phyloP scores from a whole-genome alignment of 345 rosid species.

The Clausena lansium region DNA sequence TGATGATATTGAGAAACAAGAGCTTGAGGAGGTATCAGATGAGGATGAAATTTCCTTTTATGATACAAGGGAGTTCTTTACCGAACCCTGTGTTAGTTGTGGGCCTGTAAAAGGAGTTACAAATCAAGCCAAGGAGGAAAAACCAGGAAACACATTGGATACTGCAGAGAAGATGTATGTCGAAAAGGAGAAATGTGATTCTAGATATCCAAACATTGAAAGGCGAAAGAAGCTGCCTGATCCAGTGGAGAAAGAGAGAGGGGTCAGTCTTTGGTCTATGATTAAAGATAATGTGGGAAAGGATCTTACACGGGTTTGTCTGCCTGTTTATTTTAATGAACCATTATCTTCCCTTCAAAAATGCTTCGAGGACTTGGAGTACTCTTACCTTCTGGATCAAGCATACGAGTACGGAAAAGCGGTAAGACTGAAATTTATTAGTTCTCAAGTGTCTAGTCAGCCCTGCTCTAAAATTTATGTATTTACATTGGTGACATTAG shows the following conservation, averaged over 20 bases:
- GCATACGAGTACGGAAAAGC: slow-evolving; percentile 82
- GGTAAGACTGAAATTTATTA: slow-evolving; percentile 41
- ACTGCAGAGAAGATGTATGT: slow-evolving; percentile 41
- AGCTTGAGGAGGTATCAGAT: slow-evolving; percentile 81
- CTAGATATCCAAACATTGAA: slow-evolving; percentile 42
- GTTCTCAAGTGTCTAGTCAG: not conserved
- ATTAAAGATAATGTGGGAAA: slow-evolving; percentile 98
- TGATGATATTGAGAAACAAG: slow-evolving; percentile 91
- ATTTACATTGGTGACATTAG: not conserved
- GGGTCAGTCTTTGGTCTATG: slow-evolving; percentile 98
- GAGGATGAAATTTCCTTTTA: slow-evolving; percentile 74
- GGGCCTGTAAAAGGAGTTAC: slow-evolving; percentile 36
- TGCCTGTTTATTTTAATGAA: slow-evolving; percentile 95
- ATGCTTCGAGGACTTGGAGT: slow-evolving; percentile 95
- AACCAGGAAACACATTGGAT: slow-evolving; percentile 19
- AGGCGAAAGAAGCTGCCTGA: slow-evolving; percentile 85
- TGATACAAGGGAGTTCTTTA: slow-evolving; percentile 70
- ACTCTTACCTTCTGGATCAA: slow-evolving; percentile 83
- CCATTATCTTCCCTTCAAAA: slow-evolving; percentile 98
- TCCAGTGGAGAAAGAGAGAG: slow-evolving; percentile 95
- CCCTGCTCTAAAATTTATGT: not conserved
- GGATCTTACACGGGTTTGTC: slow-evolving; percentile 95
- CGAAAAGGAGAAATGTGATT: slow-evolving; percentile 27
- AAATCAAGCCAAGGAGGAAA: slow-evolving; percentile 25
- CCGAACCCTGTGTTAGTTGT: slow-evolving; percentile 39